Base-by-base conservation (phyloP, 345 rosid species). In the Aegle marmelos region DNA sequence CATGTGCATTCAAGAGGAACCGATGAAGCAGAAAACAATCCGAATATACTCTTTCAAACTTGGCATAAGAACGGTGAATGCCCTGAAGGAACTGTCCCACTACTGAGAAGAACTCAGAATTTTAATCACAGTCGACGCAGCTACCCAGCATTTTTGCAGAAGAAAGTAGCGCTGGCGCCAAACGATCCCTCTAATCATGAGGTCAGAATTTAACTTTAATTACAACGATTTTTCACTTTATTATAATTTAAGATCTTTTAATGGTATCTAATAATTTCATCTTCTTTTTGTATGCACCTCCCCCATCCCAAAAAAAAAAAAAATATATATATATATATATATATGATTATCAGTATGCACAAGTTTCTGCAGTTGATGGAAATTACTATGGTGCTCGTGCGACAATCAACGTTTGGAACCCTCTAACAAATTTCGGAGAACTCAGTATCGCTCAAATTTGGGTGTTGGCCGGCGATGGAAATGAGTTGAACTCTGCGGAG, bases 81-180 rank as follows among this genome's bases (percentile, higher is more conserved):
- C 34, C 83, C 85, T 9, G 6, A 58, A 25, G 83, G 85, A 85
- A 85, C 82, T 19, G 74, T 82, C 22, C 83, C 85, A 16, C 74
- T 82, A 30, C 0, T 21, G 54, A 85, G 83, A 77, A 33, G 82
- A 79, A 33, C 81, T 21, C 45, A 48, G 4, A 16, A 5, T 14
- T 0, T 22, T 7, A 22, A 53, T 59, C 21, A 28, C 8, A 41
- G n/a, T 19, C 67, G 6, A 11, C 57, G 53, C 36, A 16, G 50
- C 22, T 3, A 27, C 16, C 61, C 80, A 53, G 1, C 62, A 45
- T 16, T 61, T 66, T 10, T 57, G 34, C 54, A 54, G 11, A 21
- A 11, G 9, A 65, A 50, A 41, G 48, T 11, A 11, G 48, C 16
- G 3, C 21, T 62, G n/a, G n/a, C n/a, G 2, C 31, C 53, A 27